These are phyloP conservation scores for Setaria viridis DNA, from an alignment of 202 grass and related monocot genomes.

Conservation along the genomic window DNA sequence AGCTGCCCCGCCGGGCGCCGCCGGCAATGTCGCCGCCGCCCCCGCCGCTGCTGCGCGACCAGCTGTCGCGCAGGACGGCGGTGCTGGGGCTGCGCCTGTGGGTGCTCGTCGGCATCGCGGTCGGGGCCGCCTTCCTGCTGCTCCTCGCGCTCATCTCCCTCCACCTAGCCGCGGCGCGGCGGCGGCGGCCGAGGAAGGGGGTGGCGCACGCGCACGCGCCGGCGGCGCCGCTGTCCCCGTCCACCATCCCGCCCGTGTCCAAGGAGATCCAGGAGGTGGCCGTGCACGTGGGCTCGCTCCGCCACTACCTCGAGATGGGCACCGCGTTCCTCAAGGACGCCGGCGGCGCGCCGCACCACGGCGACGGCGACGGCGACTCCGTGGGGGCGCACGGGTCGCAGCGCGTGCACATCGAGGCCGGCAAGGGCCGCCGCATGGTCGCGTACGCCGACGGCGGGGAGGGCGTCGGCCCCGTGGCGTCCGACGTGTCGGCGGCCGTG, in stretches of 20 bases:
- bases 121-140: constrained; percentile 74
- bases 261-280: constrained; percentile 94
- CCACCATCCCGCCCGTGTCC: constrained; percentile 61
- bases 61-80: constrained; percentile 63
- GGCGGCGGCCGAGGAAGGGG: constrained; percentile 32
- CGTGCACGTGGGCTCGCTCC: constrained; percentile 57
- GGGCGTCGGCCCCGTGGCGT: constrained; percentile 20
- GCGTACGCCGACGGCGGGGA: constrained; percentile 11
- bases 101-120: constrained; percentile 71
- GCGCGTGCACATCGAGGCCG: constrained; percentile 69
- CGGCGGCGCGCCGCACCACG: neutral
- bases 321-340: constrained; percentile 58
- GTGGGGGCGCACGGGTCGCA: constrained; percentile 55
- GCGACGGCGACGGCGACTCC: constrained; percentile 35
- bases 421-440: constrained; percentile 62
- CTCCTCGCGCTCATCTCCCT: constrained; percentile 70
- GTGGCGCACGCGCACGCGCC: neutral
- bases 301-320: constrained; percentile 64
- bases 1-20: neutral
- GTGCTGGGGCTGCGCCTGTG: constrained; percentile 79
- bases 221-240: constrained; percentile 38
- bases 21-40: constrained; percentile 47
- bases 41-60: constrained; percentile 59
- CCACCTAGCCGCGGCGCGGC: constrained; percentile 56
- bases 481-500: constrained; percentile 9